Evolutionary conservation across 768 basidiomycete genomes (phyloP), one percentile per base, ranked within the genome.

Genomic region (Tubosaeta sp.): DNA sequence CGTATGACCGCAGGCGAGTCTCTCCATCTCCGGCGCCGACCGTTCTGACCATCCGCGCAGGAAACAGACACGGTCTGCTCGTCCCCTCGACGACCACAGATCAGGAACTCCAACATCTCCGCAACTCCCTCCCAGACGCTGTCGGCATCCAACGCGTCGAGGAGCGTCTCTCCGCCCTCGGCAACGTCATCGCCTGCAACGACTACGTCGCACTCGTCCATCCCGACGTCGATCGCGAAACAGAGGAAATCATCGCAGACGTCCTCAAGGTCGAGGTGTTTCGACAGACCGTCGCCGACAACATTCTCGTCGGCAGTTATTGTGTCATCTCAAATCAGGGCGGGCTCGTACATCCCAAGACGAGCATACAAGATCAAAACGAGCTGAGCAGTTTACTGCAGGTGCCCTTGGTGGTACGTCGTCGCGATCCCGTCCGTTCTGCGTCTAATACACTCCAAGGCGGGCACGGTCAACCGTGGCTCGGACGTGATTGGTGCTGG

Each of bases 161-260:
- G 68, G 97, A 98, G 74, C 88, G 97, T 27, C 77, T 99, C 56
- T 95, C 92, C 17, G 97, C 97, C 0, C 85, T 99, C 26, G 97
- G 97, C 22, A 99, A 99, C 68, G 95, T 99, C 56, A 95, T 99
- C 69, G 93, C 92, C 12, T 95, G 91, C 74, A 99, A 98, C 71
- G 97, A 99, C 74, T 90, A 98, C 65, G 95, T 99, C 59, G 97
- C 97, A 8, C 86, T 99, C 61, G 97, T 98, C 25, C 97, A 99
- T 70, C 97, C 97, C 8, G 97, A 99, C 59, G 75, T 98, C 54
- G 97, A 98, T 74, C 84, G 97, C 56, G 97, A 98, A 73, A 99
- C 97, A 22, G 97, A 99, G 67, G 97, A 99, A 72, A 98, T 99
- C 74, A 97, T 99, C 72, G 97, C 97, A 27, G 97, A 99, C 69